Conservation (phyloP, 2,329 filamentous ascomycete genomes). For the Teratosphaeria gauchensis region DNA sequence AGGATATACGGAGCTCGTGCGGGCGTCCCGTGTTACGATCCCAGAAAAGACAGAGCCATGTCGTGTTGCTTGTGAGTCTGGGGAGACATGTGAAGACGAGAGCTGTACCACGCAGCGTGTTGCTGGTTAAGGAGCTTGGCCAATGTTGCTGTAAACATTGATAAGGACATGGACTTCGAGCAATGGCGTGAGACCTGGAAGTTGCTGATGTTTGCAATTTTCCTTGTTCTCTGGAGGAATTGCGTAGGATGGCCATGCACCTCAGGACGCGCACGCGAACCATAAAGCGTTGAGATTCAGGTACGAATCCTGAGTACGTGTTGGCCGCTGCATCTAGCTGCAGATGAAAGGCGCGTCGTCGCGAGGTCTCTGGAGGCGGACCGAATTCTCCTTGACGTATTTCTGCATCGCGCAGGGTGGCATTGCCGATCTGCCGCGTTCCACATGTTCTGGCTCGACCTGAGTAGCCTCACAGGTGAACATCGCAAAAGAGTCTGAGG, state of each 20-base stretch:
- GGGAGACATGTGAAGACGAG: not conserved
- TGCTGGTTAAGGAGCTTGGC: not conserved
- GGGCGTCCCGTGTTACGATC: not conserved
- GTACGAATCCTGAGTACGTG: not conserved
- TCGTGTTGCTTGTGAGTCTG: not conserved
- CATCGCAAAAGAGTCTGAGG: too few species aligned
- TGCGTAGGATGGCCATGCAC: not conserved
- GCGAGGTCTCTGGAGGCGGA: not conserved
- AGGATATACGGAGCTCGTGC: not conserved
- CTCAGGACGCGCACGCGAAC: not conserved
- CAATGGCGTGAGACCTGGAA: not conserved
- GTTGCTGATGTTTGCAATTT: not conserved
- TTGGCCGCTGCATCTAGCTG: not conserved
- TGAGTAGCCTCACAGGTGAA: too few species aligned
- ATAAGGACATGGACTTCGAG: not conserved
- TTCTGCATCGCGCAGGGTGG: not conserved
- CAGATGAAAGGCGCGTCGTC: not conserved
- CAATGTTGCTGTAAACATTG: not conserved
- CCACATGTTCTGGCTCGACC: not conserved
- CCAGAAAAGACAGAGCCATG: not conserved
- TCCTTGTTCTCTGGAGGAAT: not conserved
- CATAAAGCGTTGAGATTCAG: not conserved
- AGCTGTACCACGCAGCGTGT: not conserved
- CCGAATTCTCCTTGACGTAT: not conserved
- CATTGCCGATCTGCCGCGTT: not conserved